Evolutionary conservation across 768 basidiomycete species (phyloP).

Genomic region (Mycena vulgaris): DNA sequence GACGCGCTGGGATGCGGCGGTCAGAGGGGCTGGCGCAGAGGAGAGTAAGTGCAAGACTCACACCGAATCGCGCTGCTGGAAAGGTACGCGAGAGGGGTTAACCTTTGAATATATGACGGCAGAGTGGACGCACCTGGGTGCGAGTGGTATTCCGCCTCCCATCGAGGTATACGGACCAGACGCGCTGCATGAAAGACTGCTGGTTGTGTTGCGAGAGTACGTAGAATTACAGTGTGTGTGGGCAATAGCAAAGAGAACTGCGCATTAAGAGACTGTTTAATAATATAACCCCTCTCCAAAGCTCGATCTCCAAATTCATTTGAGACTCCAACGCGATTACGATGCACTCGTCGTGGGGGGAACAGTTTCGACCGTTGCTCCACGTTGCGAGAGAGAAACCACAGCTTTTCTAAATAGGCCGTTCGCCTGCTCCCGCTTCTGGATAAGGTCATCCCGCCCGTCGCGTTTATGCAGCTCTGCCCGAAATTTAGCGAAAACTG

Average conservation of each 20-base stretch:
- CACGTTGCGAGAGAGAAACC: slow-evolving; percentile 19
- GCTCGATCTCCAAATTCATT: slow-evolving; percentile 3
- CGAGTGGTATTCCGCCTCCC: slow-evolving; percentile 5
- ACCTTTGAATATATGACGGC: background rate
- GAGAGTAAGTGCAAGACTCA: background rate
- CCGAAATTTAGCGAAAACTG: slow-evolving; percentile 8
- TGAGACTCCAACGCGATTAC: no score
- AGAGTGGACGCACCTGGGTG: slow-evolving; percentile 7
- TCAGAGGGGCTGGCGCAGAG: background rate
- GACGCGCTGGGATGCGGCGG: slow-evolving; percentile 9
- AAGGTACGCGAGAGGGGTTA: slow-evolving; percentile 4
- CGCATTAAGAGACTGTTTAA: slow-evolving; percentile 11
- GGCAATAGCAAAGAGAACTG: slow-evolving; percentile 1
- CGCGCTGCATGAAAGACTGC: slow-evolving; percentile 59
- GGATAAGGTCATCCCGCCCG: slow-evolving; percentile 64
- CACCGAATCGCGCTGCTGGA: slow-evolving; percentile 22
- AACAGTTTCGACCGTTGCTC: no score
- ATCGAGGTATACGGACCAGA: slow-evolving; percentile 70
- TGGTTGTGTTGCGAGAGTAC: slow-evolving; percentile 16
- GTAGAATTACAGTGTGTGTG: slow-evolving; percentile 29
- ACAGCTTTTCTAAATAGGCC: slow-evolving; percentile 42
- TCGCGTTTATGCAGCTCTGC: slow-evolving; percentile 72
- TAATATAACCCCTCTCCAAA: slow-evolving; percentile 14
- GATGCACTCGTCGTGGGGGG: background rate
- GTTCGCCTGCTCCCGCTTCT: slow-evolving; percentile 65